phyloP scores from a whole-genome alignment of 1,284 basidiomycete genomes.

The Entoloma clypeatum region DNA sequence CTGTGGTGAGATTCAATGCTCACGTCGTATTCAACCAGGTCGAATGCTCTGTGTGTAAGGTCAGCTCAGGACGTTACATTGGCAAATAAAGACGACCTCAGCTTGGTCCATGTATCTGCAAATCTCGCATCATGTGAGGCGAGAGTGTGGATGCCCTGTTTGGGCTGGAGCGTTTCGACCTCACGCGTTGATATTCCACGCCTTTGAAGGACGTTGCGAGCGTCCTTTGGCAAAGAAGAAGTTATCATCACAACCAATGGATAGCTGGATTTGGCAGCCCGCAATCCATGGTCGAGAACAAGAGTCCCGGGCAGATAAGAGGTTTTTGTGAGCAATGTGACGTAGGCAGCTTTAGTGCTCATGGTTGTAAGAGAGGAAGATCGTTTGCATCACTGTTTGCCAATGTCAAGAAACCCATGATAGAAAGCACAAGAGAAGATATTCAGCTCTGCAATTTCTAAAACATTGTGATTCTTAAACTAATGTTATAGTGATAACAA shows the following conservation, averaged over 20 bases:
- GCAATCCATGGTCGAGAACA: conserved; percentile 68
- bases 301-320: conserved; percentile 74
- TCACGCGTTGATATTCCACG: conserved; percentile 55
- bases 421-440: conserved; percentile 1
- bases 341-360: conserved; percentile 35
- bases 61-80: conserved; percentile 1
- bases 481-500: too few species aligned
- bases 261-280: conserved; percentile 62
- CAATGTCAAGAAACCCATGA: too few species aligned
- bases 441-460: too few species aligned
- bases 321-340: conserved; percentile 40
- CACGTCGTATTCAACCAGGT: conserved; percentile 74
- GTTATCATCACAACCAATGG: conserved; percentile 84
- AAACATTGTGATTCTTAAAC: too few species aligned
- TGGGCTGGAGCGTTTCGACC: conserved; percentile 60
- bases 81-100: conserved; percentile 50
- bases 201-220: conserved; percentile 50
- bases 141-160: conserved; percentile 45
- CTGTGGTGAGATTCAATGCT: conserved; percentile 20
- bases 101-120: conserved; percentile 87
- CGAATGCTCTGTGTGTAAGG: conserved; percentile 57
- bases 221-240: conserved; percentile 51
- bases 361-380: conserved; percentile 20
- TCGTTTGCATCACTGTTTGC: too few species aligned
- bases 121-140: conserved; percentile 63